A percentile compares a stretch with the other conserved stretches of the same genome.
Evolutionary conservation across 2,329 filamentous ascomycete genomes (phyloP).

Genomic region (Fusarium mangiferae): DNA sequence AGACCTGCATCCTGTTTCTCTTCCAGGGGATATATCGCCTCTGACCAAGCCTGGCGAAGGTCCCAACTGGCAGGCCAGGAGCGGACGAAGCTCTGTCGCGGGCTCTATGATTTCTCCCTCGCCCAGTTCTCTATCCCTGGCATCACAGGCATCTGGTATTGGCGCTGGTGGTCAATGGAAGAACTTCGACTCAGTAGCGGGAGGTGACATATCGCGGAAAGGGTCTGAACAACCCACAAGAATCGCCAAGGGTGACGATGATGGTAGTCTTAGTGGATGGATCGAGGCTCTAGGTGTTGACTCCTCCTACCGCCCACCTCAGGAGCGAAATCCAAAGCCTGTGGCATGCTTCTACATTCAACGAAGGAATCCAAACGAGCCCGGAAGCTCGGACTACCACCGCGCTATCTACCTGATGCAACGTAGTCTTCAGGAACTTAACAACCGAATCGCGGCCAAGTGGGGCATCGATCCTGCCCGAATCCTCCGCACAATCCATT

Average conservation of each 20-base stretch:
- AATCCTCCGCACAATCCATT: conserved; percentile 76
- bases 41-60: conserved; percentile 65
- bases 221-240: conserved; percentile 65
- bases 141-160: conserved; percentile 62
- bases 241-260: conserved; percentile 65
- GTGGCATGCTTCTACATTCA: conserved; percentile 91
- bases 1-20: conserved; percentile 78
- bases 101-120: conserved; percentile 73
- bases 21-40: conserved; percentile 74
- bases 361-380: conserved; percentile 61
- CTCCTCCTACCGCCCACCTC: conserved; percentile 80
- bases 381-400: conserved; percentile 72
- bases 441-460: conserved; percentile 78
- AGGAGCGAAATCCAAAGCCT: conserved; percentile 74
- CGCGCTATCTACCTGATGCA: conserved; percentile 87
- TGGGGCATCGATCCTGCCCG: conserved; percentile 80
- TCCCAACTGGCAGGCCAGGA: conserved; percentile 61
- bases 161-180: conserved; percentile 63
- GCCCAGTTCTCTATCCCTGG: conserved; percentile 71
- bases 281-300: conserved; percentile 96
- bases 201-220: conserved; percentile 59
- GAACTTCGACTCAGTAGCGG: conserved; percentile 64
- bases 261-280: conserved; percentile 78
- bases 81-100: conserved; percentile 67
- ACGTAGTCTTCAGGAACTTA: conserved; percentile 79